phyloP scores from a whole-genome alignment of 202 grass and related monocot genomes.

The Carex arenaria region DNA sequence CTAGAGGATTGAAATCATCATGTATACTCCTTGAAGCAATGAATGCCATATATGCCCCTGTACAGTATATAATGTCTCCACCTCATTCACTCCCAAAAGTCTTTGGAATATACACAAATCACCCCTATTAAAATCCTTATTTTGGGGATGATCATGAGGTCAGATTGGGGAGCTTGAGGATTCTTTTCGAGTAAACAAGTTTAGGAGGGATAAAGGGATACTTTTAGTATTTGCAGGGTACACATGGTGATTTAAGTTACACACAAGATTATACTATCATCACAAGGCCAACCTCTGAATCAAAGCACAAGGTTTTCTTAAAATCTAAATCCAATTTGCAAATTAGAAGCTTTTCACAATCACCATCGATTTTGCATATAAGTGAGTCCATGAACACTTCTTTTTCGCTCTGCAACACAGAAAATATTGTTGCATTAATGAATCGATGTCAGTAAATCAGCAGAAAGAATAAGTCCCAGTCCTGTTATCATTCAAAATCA shows the following conservation, averaged over 20 bases:
- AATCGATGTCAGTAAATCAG: slow-evolving; percentile 23
- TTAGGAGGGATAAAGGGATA: not conserved
- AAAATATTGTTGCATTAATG: slow-evolving; percentile 23
- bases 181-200: not conserved
- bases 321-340: slow-evolving; percentile 91
- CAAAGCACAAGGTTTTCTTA: slow-evolving; percentile 80
- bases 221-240: not conserved
- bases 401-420: slow-evolving; percentile 52
- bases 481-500: not conserved
- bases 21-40: slow-evolving; percentile 4
- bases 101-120: not conserved
- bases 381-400: slow-evolving; percentile 96
- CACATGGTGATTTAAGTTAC: not conserved
- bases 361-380: slow-evolving; percentile 81
- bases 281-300: slow-evolving; percentile 51
- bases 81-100: not conserved
- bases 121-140: not conserved
- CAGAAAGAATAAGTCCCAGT: not conserved
- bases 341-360: slow-evolving; percentile 80
- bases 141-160: not conserved
- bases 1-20: not conserved
- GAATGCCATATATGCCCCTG: not conserved
- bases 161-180: not conserved
- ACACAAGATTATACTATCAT: not conserved
- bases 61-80: not conserved